Conservation (phyloP, 1,139 yeast species). For the Lodderomyces parapsilosis region DNA sequence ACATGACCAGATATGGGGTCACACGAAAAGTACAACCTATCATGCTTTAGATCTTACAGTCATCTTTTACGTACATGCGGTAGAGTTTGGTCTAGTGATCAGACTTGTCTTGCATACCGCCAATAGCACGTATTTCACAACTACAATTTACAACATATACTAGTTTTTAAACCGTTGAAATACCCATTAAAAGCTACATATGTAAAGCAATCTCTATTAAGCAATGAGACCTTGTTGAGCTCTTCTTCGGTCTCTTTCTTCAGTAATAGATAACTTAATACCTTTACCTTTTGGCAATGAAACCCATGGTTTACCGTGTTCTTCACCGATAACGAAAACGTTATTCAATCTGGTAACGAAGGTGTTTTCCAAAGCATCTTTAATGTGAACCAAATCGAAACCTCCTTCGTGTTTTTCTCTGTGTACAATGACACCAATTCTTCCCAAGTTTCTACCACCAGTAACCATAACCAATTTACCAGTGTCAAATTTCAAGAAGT, state of each 20-base stretch:
- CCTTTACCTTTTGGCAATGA: constrained; percentile 99
- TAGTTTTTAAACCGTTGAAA: too few relatives aligned
- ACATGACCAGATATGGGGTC: too few relatives aligned
- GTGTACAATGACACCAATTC: constrained; percentile 98
- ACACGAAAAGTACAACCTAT: too few relatives aligned
- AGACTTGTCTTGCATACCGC: too few relatives aligned
- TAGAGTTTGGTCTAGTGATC: too few relatives aligned
- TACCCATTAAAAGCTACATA: not conserved
- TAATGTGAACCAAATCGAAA: constrained; percentile 97
- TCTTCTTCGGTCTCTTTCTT: constrained; percentile 99
- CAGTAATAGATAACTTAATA: constrained; percentile 95
- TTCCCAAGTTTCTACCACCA: constrained; percentile 99
- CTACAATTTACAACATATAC: too few relatives aligned
- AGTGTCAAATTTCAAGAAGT: constrained; percentile 90
- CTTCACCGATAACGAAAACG: constrained; percentile 93
- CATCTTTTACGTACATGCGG: too few relatives aligned
- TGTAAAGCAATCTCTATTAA: constrained; percentile 8
- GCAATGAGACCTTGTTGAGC: constrained; percentile 56
- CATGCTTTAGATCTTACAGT: too few relatives aligned
- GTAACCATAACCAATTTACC: constrained; percentile 97
- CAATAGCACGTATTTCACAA: too few relatives aligned
- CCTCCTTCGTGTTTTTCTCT: constrained; percentile 99
- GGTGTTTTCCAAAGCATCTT: constrained; percentile 95
- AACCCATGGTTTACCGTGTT: constrained; percentile 95
- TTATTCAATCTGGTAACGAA: constrained; percentile 97